Conservation (phyloP, 2,329 filamentous ascomycete species). For the Myriosclerotinia duriaeana region DNA sequence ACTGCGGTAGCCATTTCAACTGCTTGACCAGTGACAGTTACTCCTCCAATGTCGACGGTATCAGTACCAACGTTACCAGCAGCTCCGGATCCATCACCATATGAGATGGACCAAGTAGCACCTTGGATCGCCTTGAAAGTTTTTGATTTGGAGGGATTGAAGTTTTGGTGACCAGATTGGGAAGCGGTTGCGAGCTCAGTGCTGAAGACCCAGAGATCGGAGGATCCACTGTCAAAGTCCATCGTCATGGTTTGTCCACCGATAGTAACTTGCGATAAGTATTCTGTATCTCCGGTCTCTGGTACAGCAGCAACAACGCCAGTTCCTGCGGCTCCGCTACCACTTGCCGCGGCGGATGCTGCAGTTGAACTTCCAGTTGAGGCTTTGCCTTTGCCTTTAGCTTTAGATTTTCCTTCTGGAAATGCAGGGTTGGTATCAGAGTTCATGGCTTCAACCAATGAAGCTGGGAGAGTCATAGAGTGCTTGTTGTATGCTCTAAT, state of each 20-base stretch:
- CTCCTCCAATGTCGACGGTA: slow-evolving; percentile 42
- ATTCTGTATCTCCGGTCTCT: slow-evolving; percentile 46
- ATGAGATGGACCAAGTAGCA: slow-evolving; percentile 41
- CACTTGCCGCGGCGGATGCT: slow-evolving; percentile 31
- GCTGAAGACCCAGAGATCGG: slow-evolving; percentile 43
- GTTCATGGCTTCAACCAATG: slow-evolving; percentile 44
- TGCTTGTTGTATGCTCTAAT: slow-evolving; percentile 69
- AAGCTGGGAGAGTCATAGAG: slow-evolving; percentile 52
- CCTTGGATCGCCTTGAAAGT: slow-evolving; percentile 37
- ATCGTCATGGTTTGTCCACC: slow-evolving; percentile 40
- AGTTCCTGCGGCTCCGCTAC: slow-evolving; percentile 42
- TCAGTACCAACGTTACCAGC: slow-evolving; percentile 42
- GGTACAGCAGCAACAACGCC: slow-evolving; percentile 65
- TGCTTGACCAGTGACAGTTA: slow-evolving; percentile 40
- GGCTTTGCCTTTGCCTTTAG: slow-evolving; percentile 21
- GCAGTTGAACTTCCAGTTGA: slow-evolving; percentile 24
- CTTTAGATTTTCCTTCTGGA: slow-evolving; percentile 20
- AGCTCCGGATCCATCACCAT: slow-evolving; percentile 44
- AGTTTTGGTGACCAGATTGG: slow-evolving; percentile 39
- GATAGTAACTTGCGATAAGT: slow-evolving; percentile 36
- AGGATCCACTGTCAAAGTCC: slow-evolving; percentile 42
- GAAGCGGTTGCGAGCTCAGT: slow-evolving; percentile 37
- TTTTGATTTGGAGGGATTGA: slow-evolving; percentile 37
- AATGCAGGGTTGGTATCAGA: slow-evolving; percentile 20
- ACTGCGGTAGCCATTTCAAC: slow-evolving; percentile 41